phyloP scores from a whole-genome alignment of 176 grass and related monocot species.

The Rhynchospora pubera region DNA sequence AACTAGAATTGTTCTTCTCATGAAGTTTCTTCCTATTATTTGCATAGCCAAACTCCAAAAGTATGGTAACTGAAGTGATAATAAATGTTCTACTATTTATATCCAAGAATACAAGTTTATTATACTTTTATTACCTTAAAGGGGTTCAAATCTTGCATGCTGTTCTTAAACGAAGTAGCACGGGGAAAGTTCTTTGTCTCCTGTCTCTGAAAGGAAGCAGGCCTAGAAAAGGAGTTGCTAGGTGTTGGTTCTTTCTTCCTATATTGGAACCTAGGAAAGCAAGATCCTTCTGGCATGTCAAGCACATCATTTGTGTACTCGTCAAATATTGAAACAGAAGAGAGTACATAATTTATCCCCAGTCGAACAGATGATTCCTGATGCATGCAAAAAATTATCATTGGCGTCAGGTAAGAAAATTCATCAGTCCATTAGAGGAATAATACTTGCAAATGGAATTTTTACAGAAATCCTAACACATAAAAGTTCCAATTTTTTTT shows the following conservation, averaged over 20 bases:
- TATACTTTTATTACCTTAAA: constrained; percentile 52
- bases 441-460: background rate
- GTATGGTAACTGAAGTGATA: background rate
- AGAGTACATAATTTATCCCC: constrained; percentile 66
- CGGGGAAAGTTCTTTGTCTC: constrained; percentile 56
- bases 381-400: constrained; percentile 20
- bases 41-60: background rate
- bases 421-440: background rate
- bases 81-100: background rate
- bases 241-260: constrained; percentile 32
- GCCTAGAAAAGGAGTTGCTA: constrained; percentile 31
- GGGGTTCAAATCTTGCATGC: constrained; percentile 70
- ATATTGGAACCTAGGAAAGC: constrained; percentile 89
- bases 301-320: constrained; percentile 96
- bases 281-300: constrained; percentile 89
- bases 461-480: background rate
- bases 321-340: constrained; percentile 86
- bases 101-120: background rate
- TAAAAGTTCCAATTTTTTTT: background rate
- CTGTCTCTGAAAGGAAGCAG: constrained; percentile 50
- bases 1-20: background rate
- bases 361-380: constrained; percentile 71
- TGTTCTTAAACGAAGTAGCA: constrained; percentile 77
- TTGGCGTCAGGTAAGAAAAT: background rate
- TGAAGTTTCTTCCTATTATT: background rate